Evolutionary conservation across 306 rosid genomes (phyloP).

Genomic region (Prosopis cineraria): DNA sequence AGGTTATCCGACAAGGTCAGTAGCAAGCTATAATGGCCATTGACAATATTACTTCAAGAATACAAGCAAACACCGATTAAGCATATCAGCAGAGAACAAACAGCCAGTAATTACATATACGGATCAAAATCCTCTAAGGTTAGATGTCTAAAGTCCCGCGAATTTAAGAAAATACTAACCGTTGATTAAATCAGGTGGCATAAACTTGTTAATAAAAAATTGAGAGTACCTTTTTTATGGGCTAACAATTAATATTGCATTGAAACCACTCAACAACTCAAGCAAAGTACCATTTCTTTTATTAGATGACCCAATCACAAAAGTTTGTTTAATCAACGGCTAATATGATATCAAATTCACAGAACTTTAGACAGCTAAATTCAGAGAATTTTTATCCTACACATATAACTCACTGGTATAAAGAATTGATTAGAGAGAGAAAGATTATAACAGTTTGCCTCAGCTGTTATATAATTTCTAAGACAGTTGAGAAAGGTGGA

Average conservation of each 20-base stretch:
- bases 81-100: not conserved
- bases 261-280: not conserved
- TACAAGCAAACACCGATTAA: not conserved
- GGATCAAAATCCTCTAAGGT: not conserved
- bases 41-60: not conserved
- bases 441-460: not conserved
- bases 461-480: slow-evolving; percentile 6
- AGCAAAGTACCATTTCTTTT: too few species aligned
- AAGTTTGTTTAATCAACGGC: too few species aligned
- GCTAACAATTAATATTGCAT: not conserved
- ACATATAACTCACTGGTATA: not conserved
- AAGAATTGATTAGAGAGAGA: not conserved
- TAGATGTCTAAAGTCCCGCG: not conserved
- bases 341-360: too few species aligned
- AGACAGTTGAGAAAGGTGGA: not conserved
- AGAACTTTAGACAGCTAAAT: too few species aligned
- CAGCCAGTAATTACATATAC: not conserved
- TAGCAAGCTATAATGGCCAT: not conserved
- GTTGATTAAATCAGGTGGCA: not conserved
- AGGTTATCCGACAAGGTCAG: not conserved
- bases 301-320: too few species aligned
- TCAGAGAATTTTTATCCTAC: too few species aligned
- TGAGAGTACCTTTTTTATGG: not conserved
- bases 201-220: not conserved
- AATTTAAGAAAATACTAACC: not conserved